phyloP scores from a whole-genome alignment of 2,329 filamentous ascomycete genomes.

The Tolypocladium pustulatum region DNA sequence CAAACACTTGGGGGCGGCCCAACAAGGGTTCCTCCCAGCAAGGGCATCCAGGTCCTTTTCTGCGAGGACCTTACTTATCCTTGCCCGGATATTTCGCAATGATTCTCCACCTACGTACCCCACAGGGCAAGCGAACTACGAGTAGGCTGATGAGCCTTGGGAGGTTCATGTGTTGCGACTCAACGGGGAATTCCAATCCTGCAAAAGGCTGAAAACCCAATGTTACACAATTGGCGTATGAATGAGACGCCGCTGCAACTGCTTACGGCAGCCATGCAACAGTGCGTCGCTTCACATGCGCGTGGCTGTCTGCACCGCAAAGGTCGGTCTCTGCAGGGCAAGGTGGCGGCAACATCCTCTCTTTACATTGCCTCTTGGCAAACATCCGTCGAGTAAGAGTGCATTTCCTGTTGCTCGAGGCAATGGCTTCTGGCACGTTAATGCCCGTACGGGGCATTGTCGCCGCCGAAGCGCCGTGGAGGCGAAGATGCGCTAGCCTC shows the following conservation, averaged over 20 bases:
- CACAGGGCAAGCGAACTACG: background rate
- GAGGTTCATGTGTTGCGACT: background rate
- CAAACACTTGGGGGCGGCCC: background rate
- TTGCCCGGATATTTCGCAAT: background rate
- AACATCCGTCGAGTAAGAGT: background rate
- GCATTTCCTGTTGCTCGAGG: background rate
- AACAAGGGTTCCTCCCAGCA: background rate
- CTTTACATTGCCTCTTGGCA: background rate
- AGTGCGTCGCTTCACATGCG: background rate
- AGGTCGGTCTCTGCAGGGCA: background rate
- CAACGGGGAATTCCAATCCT: background rate
- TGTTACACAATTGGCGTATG: background rate
- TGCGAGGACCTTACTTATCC: background rate
- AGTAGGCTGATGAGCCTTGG: background rate
- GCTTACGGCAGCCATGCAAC: background rate
- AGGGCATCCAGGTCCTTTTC: background rate
- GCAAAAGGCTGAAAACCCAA: background rate
- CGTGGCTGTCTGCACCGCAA: background rate
- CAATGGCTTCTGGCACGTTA: background rate
- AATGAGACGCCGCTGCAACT: background rate
- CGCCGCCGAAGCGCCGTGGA: background rate
- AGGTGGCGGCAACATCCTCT: background rate
- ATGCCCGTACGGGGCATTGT: background rate
- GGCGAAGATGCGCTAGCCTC: background rate
- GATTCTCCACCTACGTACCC: background rate